Base-by-base conservation (phyloP, 352 stramenopile genomes). In the Phytophthora foliorum region DNA sequence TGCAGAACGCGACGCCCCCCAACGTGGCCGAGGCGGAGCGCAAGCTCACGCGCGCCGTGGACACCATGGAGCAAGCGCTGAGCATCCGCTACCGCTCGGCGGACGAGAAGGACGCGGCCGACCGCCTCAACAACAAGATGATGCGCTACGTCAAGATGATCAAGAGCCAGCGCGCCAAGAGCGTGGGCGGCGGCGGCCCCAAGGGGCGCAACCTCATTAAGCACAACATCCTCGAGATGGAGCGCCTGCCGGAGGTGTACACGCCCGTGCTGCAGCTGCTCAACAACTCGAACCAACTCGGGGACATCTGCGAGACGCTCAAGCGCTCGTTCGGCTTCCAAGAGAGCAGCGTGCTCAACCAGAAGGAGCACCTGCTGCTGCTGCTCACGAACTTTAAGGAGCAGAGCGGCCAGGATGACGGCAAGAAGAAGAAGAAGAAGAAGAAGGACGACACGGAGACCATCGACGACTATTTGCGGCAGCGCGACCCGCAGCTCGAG, bases 301-400 rank as follows among this genome's bases (percentile, higher is more conserved):
- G 86, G 4, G 80, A 94, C 57, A 89, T 94, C 34, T 98, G 95
- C 64, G 95, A 98, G 63, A 86, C 95, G 50, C 70, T 99, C 6
- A 97, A 97, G 38, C 96, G 94, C 74, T 97, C 96, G 34, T 98
- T 98, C 72, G 97, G 97, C 21, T 99, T 99, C 78, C 97, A 99
- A 74, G 88, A 97, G 51, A 75, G 88, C 54, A 96, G 81, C 54
- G 82, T 85, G 14, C 67, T 86, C 4, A 93, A 92, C 69, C 86
- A 93, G 66, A 82, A 82, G 56, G 88, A 93, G 58, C 85, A 95
- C 59, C 53, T 94, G 70, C 45, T 91, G 49, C 67, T 94, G 34
- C 65, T 93, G 55, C 62, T 94, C 6, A 93, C 87, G 0, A 93
- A 94, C 60, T 90, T 89, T 59, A 93, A 93, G 60, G 83, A 93